phyloP scores from a whole-genome alignment of 208 protist species.

The Lotmaria passim region DNA sequence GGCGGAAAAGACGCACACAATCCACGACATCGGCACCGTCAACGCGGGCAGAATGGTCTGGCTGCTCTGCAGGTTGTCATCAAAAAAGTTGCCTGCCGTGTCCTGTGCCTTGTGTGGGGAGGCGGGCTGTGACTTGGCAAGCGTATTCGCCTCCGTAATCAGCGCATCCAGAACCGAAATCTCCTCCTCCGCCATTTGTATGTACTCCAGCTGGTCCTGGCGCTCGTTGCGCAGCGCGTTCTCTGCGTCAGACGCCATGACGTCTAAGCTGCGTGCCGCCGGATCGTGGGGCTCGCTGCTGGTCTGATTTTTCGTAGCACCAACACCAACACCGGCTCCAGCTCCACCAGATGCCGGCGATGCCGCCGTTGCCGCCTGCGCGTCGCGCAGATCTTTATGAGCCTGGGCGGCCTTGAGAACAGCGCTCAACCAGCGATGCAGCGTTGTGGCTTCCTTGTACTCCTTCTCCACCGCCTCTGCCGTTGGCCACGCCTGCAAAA shows the following conservation, averaged over 20 bases:
- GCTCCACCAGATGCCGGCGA: not conserved
- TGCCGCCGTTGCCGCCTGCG: not conserved
- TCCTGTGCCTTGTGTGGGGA: not conserved
- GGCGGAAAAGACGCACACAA: constrained; percentile 14
- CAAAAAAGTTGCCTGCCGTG: not conserved
- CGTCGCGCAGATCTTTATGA: constrained; percentile 1
- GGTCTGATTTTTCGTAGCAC: too few species aligned
- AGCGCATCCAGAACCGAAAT: constrained; percentile 38
- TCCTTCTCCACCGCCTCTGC: constrained; percentile 7
- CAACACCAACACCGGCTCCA: too few species aligned
- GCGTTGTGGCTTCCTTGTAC: constrained; percentile 13
- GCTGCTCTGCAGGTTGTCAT: not conserved
- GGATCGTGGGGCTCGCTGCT: constrained; percentile 6
- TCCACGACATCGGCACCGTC: constrained; percentile 13
- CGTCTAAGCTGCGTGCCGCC: not conserved
- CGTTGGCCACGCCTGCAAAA: constrained; percentile 16
- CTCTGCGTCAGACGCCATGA: not conserved
- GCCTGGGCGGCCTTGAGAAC: constrained; percentile 26
- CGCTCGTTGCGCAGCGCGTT: constrained; percentile 28
- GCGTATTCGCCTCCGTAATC: constrained; percentile 22
- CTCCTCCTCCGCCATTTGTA: constrained; percentile 47
- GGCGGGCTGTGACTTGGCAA: not conserved
- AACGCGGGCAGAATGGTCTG: constrained; percentile 6
- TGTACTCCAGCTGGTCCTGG: constrained; percentile 43
- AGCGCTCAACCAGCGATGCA: constrained; percentile 42